phyloP scores from a whole-genome alignment of 2,329 filamentous ascomycete species.

The Claviceps sp. region DNA sequence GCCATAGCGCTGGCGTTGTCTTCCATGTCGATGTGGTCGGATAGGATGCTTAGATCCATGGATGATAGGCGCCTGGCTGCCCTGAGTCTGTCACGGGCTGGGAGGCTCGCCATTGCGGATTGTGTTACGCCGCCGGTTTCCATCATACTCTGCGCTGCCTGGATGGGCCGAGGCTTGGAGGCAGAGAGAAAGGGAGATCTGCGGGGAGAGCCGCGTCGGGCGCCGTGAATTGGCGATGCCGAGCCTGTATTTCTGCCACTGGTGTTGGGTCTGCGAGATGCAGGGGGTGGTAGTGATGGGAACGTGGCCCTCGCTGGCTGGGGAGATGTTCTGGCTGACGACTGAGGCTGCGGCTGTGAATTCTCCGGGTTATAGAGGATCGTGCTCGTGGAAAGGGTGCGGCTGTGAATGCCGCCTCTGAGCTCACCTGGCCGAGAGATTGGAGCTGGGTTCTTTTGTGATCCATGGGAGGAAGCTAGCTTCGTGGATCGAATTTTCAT shows the following conservation, averaged over 20 bases:
- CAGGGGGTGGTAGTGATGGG: slow-evolving; percentile 5
- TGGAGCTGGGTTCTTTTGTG: slow-evolving; percentile 16
- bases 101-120: slow-evolving; percentile 37
- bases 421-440: slow-evolving; percentile 20
- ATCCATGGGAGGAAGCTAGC: slow-evolving; percentile 21
- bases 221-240: slow-evolving; percentile 20
- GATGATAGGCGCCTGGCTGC: slow-evolving; percentile 40
- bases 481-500: slow-evolving; percentile 28
- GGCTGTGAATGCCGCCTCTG: slow-evolving; percentile 42
- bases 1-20: slow-evolving; percentile 52
- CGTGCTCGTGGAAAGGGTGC: slow-evolving; percentile 69
- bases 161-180: slow-evolving; percentile 43
- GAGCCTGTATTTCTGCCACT: slow-evolving; percentile 17
- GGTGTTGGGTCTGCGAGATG: slow-evolving; percentile 23
- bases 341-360: slow-evolving; percentile 19
- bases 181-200: slow-evolving; percentile 28
- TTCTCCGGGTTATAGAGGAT: slow-evolving; percentile 67
- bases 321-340: slow-evolving; percentile 31
- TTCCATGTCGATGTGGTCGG: slow-evolving; percentile 49
- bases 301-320: slow-evolving; percentile 10
- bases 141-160: slow-evolving; percentile 27
- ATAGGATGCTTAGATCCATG: slow-evolving; percentile 60
- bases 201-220: slow-evolving; percentile 33
- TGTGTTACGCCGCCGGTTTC: slow-evolving; percentile 23
- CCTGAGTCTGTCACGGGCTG: slow-evolving; percentile 28